Conservation (phyloP, 805 yeast species). For the Middelhovenomyces tepae region DNA sequence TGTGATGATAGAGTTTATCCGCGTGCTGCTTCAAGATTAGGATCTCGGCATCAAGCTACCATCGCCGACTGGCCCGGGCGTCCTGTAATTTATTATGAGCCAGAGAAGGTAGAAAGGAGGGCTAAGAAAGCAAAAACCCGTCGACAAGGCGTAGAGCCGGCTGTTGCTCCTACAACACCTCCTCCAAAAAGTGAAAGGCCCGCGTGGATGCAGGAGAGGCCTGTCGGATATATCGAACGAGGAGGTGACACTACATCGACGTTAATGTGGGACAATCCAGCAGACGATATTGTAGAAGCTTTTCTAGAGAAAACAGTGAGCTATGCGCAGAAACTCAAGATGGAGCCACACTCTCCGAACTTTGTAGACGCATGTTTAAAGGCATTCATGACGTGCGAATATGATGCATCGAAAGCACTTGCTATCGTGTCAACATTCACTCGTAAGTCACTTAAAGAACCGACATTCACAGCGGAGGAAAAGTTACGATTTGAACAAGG, state of each 20-base stretch:
- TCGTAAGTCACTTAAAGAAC: slow-evolving; percentile 59
- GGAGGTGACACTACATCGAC: slow-evolving; percentile 61
- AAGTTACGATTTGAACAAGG: slow-evolving; percentile 63
- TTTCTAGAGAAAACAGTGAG: slow-evolving; percentile 50
- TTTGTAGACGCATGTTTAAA: slow-evolving; percentile 68
- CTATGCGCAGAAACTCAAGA: slow-evolving; percentile 44
- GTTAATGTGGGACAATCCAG: slow-evolving; percentile 50
- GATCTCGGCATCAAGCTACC: slow-evolving; percentile 54
- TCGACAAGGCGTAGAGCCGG: slow-evolving; percentile 16
- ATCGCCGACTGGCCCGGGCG: slow-evolving; percentile 60
- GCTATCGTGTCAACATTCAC: slow-evolving; percentile 40
- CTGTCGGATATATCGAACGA: slow-evolving; percentile 74
- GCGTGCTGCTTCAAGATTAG: slow-evolving; percentile 67
- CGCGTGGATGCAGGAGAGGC: slow-evolving; percentile 69
- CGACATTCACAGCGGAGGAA: slow-evolving; percentile 62
- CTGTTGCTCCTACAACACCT: slow-evolving; percentile 1
- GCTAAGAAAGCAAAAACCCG: slow-evolving; percentile 19
- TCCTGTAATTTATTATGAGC: slow-evolving; percentile 56
- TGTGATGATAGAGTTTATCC: slow-evolving; percentile 73
- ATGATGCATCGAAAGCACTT: slow-evolving; percentile 44
- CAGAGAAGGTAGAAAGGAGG: slow-evolving; percentile 23
- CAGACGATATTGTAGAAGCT: slow-evolving; percentile 34
- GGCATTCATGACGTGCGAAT: slow-evolving; percentile 42
- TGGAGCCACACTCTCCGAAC: slow-evolving; percentile 65
- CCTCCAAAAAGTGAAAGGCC: slow-evolving; percentile 43